A percentile compares a stretch with the other conserved stretches of the same genome.
These are phyloP conservation scores for Metschnikowia chrysomelidarum DNA, from an alignment of 805 yeast genomes.

Conservation along the genomic window DNA sequence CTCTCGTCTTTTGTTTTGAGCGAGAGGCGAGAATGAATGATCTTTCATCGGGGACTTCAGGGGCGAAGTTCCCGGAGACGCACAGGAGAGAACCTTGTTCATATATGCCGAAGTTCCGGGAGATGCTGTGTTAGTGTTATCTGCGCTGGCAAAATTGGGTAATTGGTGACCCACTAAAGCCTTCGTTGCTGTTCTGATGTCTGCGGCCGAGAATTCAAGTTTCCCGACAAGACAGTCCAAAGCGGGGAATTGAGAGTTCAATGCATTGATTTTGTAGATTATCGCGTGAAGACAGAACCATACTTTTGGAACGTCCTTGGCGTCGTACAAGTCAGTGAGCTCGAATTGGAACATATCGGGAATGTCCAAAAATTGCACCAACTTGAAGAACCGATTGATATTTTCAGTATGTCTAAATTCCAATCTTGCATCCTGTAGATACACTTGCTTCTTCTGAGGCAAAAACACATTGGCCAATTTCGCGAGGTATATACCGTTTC, in stretches of 20 bases:
- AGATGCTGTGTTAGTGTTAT: constrained; percentile 23
- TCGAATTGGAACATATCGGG: constrained; percentile 91
- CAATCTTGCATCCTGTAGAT: constrained; percentile 52
- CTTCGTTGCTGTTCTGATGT: constrained; percentile 66
- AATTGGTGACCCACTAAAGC: constrained; percentile 64
- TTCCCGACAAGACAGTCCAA: constrained; percentile 63
- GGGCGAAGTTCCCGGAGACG: constrained; percentile 6
- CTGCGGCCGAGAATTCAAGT: constrained; percentile 63
- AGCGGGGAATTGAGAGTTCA: constrained; percentile 52
- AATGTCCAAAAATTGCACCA: constrained; percentile 66
- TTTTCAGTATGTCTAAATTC: constrained; percentile 93
- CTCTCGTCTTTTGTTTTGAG: neutral
- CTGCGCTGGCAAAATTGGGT: constrained; percentile 66
- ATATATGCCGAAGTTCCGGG: constrained; percentile 18
- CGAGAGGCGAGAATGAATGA: neutral
- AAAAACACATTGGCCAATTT: constrained; percentile 69
- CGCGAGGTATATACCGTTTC: constrained; percentile 86
- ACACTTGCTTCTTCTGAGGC: constrained; percentile 58
- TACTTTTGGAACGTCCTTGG: constrained; percentile 89
- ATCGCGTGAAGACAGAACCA: constrained; percentile 91
- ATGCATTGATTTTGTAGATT: constrained; percentile 64
- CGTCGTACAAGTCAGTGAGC: constrained; percentile 88
- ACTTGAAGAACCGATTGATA: constrained; percentile 75
- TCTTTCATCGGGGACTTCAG: neutral
- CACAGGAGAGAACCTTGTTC: constrained; percentile 17